Evolutionary conservation across 257 asterid genomes (phyloP).

Genomic region (Paraleonurus japonicus): DNA sequence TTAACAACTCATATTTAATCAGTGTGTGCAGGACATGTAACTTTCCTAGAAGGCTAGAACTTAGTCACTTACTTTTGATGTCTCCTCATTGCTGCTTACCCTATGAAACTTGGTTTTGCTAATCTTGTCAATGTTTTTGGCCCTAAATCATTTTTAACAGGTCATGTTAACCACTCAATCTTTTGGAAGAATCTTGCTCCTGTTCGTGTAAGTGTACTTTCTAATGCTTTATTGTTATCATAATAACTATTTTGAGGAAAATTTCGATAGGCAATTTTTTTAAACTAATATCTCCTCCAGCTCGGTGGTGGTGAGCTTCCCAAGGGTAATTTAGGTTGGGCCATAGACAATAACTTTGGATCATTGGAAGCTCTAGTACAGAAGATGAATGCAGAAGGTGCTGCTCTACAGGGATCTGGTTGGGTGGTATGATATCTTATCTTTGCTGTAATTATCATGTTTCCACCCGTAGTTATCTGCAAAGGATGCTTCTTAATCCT

Average conservation of each 20-base stretch:
- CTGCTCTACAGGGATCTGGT: conserved; percentile 91
- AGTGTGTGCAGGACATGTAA: not conserved
- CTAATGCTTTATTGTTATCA: not conserved
- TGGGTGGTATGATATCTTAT: conserved; percentile 68
- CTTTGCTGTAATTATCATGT: conserved; percentile 6
- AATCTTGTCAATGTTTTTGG: conserved; percentile 6
- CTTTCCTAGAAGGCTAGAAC: not conserved
- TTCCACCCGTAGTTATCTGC: not conserved
- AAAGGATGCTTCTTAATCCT: not conserved
- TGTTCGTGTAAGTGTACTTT: conserved; percentile 46
- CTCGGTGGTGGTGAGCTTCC: conserved; percentile 88
- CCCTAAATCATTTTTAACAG: conserved; percentile 36
- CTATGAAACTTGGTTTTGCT: not conserved
- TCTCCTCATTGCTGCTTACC: conserved; percentile 9
- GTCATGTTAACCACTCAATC: conserved; percentile 88
- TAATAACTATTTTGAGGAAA: not conserved
- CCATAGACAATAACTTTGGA: conserved; percentile 62
- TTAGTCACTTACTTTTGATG: not conserved
- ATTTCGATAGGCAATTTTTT: not conserved
- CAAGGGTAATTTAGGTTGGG: conserved; percentile 54
- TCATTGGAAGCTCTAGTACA: conserved; percentile 67
- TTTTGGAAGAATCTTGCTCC: conserved; percentile 97
- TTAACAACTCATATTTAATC: not conserved
- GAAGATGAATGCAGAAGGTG: conserved; percentile 84
- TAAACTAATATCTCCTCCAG: conserved; percentile 39